Evolutionary conservation across 805 yeast species (phyloP).

Genomic region (Clavispora asparagi): DNA sequence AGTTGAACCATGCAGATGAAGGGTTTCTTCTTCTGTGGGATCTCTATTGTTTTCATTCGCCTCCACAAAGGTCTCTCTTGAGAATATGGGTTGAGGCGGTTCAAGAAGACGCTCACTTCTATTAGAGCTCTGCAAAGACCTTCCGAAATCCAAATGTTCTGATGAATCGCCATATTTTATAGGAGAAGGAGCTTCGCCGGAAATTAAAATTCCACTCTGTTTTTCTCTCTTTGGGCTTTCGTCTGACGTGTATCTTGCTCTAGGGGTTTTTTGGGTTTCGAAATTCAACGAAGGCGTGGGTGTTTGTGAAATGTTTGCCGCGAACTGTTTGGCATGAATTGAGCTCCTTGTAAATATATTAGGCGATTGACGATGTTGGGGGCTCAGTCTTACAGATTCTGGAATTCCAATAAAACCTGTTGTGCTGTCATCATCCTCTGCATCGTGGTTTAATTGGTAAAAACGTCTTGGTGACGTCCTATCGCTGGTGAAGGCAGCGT

Average conservation of each 20-base stretch:
- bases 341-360: slow-evolving; percentile 39
- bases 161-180: not conserved
- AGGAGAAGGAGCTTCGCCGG: slow-evolving; percentile 16
- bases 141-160: not conserved
- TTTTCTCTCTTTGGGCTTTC: slow-evolving; percentile 65
- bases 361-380: slow-evolving; percentile 35
- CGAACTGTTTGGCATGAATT: slow-evolving; percentile 13
- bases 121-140: slow-evolving; percentile 27
- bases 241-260: slow-evolving; percentile 59
- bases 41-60: slow-evolving; percentile 34
- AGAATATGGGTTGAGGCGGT: slow-evolving; percentile 63
- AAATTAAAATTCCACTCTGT: slow-evolving; percentile 44
- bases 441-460: slow-evolving; percentile 19
- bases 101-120: slow-evolving; percentile 50
- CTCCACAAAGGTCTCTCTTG: slow-evolving; percentile 58
- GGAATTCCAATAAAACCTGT: slow-evolving; percentile 20
- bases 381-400: slow-evolving; percentile 27
- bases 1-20: slow-evolving; percentile 19
- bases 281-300: slow-evolving; percentile 8
- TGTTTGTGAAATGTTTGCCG: slow-evolving; percentile 1
- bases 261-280: slow-evolving; percentile 36
- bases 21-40: slow-evolving; percentile 28
- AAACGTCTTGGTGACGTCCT: slow-evolving; percentile 34
- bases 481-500: slow-evolving; percentile 36
- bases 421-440: slow-evolving; percentile 18